A percentile compares a stretch with the other conserved stretches of the same genome.
phyloP scores from a whole-genome alignment of 345 rosid genomes.

The Bretschneidera sinensis region DNA sequence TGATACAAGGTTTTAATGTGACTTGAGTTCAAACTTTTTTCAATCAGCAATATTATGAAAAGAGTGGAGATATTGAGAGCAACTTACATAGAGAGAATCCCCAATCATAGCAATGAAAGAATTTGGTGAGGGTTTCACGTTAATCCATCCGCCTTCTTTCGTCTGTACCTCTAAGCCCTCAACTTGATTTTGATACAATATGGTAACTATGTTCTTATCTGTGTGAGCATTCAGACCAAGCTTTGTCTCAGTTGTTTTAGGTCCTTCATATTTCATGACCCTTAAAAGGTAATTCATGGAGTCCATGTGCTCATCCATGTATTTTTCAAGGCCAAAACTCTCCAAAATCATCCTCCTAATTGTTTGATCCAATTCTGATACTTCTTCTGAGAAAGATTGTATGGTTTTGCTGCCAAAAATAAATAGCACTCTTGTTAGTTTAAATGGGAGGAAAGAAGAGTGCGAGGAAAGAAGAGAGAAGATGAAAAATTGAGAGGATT shows the following conservation, averaged over 20 bases:
- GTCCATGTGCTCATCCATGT: slow-evolving; percentile 54
- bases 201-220: slow-evolving; percentile 57
- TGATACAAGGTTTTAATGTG: too few relatives aligned
- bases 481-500: too few relatives aligned
- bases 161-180: slow-evolving; percentile 47
- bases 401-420: slow-evolving; percentile 31
- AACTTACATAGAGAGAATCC: slow-evolving; percentile 46
- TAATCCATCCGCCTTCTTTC: slow-evolving; percentile 50
- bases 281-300: slow-evolving; percentile 51
- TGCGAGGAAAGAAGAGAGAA: too few relatives aligned
- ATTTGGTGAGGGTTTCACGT: slow-evolving; percentile 42
- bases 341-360: slow-evolving; percentile 52
- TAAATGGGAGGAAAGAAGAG: too few relatives aligned
- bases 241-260: slow-evolving; percentile 39
- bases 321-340: slow-evolving; percentile 41
- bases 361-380: slow-evolving; percentile 40
- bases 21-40: too few relatives aligned
- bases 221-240: slow-evolving; percentile 46
- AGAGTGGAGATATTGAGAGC: too few relatives aligned
- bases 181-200: slow-evolving; percentile 57
- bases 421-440: too few relatives aligned
- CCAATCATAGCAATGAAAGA: slow-evolving; percentile 55
- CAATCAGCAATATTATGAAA: too few relatives aligned
- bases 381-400: slow-evolving; percentile 24
- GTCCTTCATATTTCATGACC: slow-evolving; percentile 54